Percentiles rank a stretch among this genome's conserved stretches.
Conservation (phyloP, 208 protist genomes). For the Novymonas esmeraldas region DNA sequence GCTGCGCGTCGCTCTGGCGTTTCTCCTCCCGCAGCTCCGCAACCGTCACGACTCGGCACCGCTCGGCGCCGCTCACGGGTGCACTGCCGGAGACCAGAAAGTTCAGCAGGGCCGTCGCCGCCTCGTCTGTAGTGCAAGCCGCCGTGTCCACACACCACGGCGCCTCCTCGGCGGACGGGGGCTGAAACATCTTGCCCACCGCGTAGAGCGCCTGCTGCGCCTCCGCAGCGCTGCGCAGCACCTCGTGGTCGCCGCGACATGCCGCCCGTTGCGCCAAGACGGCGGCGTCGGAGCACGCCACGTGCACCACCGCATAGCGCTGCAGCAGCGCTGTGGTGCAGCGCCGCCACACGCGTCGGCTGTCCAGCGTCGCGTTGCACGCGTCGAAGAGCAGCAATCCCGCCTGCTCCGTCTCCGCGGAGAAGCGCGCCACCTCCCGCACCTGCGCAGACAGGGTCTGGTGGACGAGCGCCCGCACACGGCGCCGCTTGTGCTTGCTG, state of each 20-base stretch:
- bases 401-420: constrained; percentile 1
- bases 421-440: constrained; percentile 27
- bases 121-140: constrained; percentile 2
- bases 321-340: constrained; percentile 30
- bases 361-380: constrained; percentile 65
- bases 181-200: constrained; percentile 60
- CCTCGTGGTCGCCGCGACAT: constrained; percentile 41
- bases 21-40: constrained; percentile 2
- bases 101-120: constrained; percentile 7
- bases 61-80: neutral
- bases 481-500: constrained; percentile 81
- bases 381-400: constrained; percentile 78
- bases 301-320: constrained; percentile 43
- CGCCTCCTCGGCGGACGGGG: constrained; percentile 37
- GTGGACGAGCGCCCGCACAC: constrained; percentile 47
- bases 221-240: constrained; percentile 43
- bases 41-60: constrained; percentile 9
- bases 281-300: constrained; percentile 50
- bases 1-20: neutral
- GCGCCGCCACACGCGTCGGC: constrained; percentile 38
- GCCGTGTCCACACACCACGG: constrained; percentile 31
- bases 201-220: constrained; percentile 73
- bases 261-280: constrained; percentile 40
- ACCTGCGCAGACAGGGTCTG: constrained; percentile 27
- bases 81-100: neutral